phyloP scores from a whole-genome alignment of 768 basidiomycete genomes.

The Rhodotorula kratochvilovae region DNA sequence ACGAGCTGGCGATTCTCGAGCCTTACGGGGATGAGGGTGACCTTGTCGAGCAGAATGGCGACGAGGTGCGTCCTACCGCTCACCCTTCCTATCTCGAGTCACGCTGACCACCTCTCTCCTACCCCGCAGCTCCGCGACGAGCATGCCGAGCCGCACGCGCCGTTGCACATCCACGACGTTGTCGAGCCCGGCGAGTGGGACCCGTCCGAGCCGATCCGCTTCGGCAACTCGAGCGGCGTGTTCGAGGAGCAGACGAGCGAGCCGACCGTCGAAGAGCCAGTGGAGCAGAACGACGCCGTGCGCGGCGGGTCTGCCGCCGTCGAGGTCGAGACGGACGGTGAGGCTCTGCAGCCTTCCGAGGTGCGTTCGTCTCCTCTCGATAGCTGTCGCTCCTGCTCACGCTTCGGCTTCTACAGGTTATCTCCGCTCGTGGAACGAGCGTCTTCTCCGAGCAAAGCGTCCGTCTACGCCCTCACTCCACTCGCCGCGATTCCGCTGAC shows the following conservation, averaged over 20 bases:
- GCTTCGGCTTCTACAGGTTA: not conserved
- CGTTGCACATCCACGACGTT: conserved; percentile 5
- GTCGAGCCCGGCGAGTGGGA: conserved; percentile 25
- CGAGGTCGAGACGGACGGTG: not conserved
- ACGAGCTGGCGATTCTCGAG: not conserved
- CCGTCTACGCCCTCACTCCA: not conserved
- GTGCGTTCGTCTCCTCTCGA: not conserved
- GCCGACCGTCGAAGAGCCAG: not conserved
- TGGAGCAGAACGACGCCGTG: not conserved
- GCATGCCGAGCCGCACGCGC: no score
- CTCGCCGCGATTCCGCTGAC: not conserved
- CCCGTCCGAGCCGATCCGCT: conserved; percentile 11
- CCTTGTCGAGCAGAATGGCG: no score
- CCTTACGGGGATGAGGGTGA: not conserved
- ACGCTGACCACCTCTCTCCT: not conserved
- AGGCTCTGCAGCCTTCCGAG: not conserved
- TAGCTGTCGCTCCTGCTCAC: not conserved
- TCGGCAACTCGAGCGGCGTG: not conserved
- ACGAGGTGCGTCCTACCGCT: not conserved
- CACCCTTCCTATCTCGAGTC: not conserved
- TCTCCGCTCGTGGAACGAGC: not conserved
- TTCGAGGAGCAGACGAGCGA: not conserved
- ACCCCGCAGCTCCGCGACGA: no score
- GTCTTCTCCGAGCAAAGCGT: not conserved
- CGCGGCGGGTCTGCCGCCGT: not conserved